Conservation (phyloP, 176 grass and related monocot species). For the Raddia distichophylla region DNA sequence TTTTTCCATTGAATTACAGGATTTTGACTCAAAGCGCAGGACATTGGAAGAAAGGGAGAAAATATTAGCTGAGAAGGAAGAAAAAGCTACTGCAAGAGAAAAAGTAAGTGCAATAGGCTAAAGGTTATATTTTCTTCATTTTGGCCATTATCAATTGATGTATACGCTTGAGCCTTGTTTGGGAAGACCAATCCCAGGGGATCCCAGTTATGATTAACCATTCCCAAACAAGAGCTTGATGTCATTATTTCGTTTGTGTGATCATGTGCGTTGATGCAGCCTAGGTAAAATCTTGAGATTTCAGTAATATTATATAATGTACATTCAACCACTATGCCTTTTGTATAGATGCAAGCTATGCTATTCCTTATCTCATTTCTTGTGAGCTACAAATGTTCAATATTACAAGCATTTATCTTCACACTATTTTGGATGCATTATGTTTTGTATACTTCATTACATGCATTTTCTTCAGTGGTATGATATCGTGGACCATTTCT, state of each 20-base stretch:
- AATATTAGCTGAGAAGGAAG: slow-evolving; percentile 60
- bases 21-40: slow-evolving; percentile 58
- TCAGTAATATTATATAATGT: neutral
- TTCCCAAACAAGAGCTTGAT: neutral
- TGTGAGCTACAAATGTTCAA: neutral
- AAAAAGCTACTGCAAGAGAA: slow-evolving; percentile 68
- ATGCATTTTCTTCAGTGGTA: slow-evolving; percentile 14
- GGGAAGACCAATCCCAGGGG: too few relatives aligned
- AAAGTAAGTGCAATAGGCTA: slow-evolving; percentile 51
- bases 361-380: neutral
- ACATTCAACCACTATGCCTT: neutral
- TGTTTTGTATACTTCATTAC: neutral
- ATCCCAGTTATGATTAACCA: too few relatives aligned
- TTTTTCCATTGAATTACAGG: slow-evolving; percentile 50
- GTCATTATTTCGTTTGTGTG: neutral
- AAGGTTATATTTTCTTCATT: slow-evolving; percentile 23
- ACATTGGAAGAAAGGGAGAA: slow-evolving; percentile 65
- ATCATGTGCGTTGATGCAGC: neutral
- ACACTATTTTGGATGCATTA: neutral
- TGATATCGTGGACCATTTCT: slow-evolving; percentile 22
- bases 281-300: neutral
- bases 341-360: neutral
- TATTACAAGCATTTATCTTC: slow-evolving; percentile 4
- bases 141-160: slow-evolving; percentile 9
- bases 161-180: neutral